Evolutionary conservation across 1,139 yeast species (phyloP).

Genomic region (Protomyces arabidopsidicola): DNA sequence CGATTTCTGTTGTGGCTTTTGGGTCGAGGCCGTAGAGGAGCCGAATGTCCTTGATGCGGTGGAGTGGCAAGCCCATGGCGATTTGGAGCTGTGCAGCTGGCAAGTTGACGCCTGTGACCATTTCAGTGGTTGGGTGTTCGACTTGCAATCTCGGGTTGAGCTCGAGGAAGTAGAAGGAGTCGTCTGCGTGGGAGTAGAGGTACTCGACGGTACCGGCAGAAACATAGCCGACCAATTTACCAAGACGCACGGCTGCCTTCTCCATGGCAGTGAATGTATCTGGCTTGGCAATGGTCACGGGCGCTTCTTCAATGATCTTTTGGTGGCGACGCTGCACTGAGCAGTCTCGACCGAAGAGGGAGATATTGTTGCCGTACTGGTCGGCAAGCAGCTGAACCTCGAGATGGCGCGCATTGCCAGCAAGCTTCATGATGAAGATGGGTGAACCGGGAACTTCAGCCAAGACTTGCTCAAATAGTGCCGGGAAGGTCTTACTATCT

Average conservation of each 20-base stretch:
- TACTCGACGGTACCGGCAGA: conserved; percentile 99
- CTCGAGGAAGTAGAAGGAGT: conserved; percentile 91
- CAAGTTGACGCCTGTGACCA: conserved; percentile 96
- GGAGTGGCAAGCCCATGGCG: conserved; percentile 99
- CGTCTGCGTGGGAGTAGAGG: conserved; percentile 86
- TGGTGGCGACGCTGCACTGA: conserved; percentile 97
- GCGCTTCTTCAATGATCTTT: conserved; percentile 94
- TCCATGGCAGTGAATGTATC: conserved; percentile 90
- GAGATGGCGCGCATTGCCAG: conserved; percentile 92
- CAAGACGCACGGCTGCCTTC: conserved; percentile 92
- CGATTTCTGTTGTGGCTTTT: conserved; percentile 81
- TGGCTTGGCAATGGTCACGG: conserved; percentile 84
- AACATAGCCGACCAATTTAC: conserved; percentile 92
- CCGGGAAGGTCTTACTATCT: conserved; percentile 61
- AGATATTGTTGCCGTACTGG: conserved; percentile 91
- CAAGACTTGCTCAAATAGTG: conserved; percentile 80
- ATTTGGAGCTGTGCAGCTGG: conserved; percentile 98
- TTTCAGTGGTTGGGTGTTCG: conserved; percentile 98
- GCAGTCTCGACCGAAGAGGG: conserved; percentile 93
- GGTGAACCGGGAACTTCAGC: conserved; percentile 97
- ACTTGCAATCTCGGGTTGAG: conserved; percentile 97
- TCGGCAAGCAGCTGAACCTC: conserved; percentile 93
- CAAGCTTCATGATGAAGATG: conserved; percentile 87
- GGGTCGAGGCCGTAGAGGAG: conserved; percentile 93
- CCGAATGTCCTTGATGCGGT: conserved; percentile 88